Evolutionary conservation across 2,329 filamentous ascomycete genomes (phyloP).

Genomic region (Epicoccum nigrum): DNA sequence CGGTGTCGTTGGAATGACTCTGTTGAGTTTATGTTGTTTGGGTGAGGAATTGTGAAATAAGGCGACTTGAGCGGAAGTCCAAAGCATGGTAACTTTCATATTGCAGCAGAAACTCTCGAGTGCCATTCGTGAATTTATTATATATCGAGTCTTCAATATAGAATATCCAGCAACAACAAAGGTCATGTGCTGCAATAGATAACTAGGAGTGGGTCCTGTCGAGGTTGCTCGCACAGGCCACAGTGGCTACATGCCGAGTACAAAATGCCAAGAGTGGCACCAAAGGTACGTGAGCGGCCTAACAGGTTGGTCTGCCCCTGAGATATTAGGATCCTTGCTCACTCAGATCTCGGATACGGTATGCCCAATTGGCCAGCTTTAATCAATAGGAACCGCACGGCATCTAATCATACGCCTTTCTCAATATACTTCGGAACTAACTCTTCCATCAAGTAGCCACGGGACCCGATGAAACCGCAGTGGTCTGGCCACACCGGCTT

Average conservation of each 20-base stretch:
- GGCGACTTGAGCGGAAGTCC: constrained; percentile 6
- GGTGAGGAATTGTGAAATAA: constrained; percentile 7
- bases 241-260: constrained; percentile 13
- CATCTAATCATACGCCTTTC: constrained; percentile 4
- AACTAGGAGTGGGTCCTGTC: too few species aligned
- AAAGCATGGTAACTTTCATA: constrained; percentile 8
- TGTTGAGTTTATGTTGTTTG: constrained; percentile 5
- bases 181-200: too few species aligned
- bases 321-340: constrained; percentile 14
- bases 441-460: constrained; percentile 8
- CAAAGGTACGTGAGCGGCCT: constrained; percentile 9
- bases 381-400: constrained; percentile 4
- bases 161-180: constrained; percentile 10
- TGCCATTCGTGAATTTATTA: constrained; percentile 1
- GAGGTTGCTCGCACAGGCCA: constrained; percentile 4
- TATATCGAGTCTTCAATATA: constrained; percentile 9
- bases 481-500: too few species aligned
- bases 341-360: constrained; percentile 8
- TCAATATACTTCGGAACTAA: constrained; percentile 2
- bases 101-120: constrained; percentile 5
- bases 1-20: constrained; percentile 7
- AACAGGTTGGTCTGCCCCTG: constrained; percentile 9
- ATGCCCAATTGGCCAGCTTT: constrained; percentile 3
- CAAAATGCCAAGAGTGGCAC: constrained; percentile 9
- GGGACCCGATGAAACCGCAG: too few species aligned